Base-by-base conservation (phyloP, 208 protist genomes). In the Leishmania martiniquensis region DNA sequence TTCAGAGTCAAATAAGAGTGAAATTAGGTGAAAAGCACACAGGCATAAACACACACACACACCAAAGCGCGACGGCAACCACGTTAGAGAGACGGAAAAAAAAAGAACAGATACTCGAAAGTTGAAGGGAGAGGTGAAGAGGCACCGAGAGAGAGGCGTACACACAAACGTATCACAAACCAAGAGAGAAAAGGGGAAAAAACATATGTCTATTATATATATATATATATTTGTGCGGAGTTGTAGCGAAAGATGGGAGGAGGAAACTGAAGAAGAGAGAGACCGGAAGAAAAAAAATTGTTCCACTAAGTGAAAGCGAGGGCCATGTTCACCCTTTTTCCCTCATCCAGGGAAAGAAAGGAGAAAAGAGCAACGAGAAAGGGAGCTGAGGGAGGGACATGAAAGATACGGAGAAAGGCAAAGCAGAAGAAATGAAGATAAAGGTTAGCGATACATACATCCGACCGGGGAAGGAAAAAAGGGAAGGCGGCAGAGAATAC, bases 11-110 rank as follows among this genome's bases (percentile, higher is more conserved):
- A 72, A 67, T 22, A 75, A 59, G 37, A 73, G 47, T 37, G 68
- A 32, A 67, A 74, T 42, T 15, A 65, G 39, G 75, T 54, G 25
- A 32, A 81, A 81, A 29, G 34, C 44, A 71, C n/a, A 45, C 66
- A 34, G 45, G 15, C 17, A 72, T 72, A 42, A 13, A 55, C 67
- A 72, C 13, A 72, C 45, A 54, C 67, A 37, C 25, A 13, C 39
- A 42, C 15, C 32, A 6, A 54, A 39, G 15, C 44, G 37, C 44
- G 42, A 29, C 62, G 34, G 42, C 45, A 72, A 42, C 13, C 67
- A 55, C 25, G 15, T 25, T 9, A 70, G 22, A 44, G 9, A 69
- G 22, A 52, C 22, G 52, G 4, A 66, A 37, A 47, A 51, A 65
- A 52, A 22, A 70, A 7, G 29, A 12, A 57, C 52, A 45, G 32